Percentiles rank a stretch among this genome's conserved stretches.
These are phyloP conservation scores for Yarrowia bubula DNA, from an alignment of 805 yeast species.

Conservation along the genomic window DNA sequence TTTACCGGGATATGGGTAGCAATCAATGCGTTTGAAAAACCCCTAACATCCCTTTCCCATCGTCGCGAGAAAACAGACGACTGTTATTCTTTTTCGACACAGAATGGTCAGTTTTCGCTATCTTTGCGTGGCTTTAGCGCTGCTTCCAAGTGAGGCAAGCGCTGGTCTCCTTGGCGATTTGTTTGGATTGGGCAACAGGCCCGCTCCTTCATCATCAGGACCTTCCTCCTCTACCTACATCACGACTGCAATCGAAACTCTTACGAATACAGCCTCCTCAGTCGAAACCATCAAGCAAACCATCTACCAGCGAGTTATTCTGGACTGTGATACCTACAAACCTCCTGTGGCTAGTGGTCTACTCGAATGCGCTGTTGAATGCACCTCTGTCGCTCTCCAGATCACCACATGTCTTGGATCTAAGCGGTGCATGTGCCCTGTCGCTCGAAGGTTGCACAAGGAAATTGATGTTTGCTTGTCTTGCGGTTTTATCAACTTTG, in stretches of 20 bases:
- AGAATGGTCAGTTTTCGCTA: not conserved
- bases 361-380: not conserved
- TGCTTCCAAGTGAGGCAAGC: not conserved
- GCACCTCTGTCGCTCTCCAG: not conserved
- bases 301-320: not conserved
- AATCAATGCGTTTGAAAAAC: too few relatives aligned
- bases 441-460: not conserved
- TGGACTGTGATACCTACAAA: not conserved
- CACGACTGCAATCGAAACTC: not conserved
- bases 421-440: not conserved
- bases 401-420: not conserved
- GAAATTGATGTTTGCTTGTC: not conserved
- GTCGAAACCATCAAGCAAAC: not conserved
- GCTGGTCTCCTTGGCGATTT: not conserved
- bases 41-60: too few relatives aligned
- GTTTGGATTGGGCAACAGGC: not conserved
- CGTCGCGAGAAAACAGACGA: too few relatives aligned
- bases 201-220: not conserved
- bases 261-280: not conserved
- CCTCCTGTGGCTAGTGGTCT: not conserved
- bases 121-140: not conserved
- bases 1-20: too few relatives aligned
- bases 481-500: not conserved
- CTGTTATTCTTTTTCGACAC: not conserved
- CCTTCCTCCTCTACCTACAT: not conserved